Evolutionary conservation across 371 early-diverging fungal genomes (phyloP).

Genomic region (Circinella minor): DNA sequence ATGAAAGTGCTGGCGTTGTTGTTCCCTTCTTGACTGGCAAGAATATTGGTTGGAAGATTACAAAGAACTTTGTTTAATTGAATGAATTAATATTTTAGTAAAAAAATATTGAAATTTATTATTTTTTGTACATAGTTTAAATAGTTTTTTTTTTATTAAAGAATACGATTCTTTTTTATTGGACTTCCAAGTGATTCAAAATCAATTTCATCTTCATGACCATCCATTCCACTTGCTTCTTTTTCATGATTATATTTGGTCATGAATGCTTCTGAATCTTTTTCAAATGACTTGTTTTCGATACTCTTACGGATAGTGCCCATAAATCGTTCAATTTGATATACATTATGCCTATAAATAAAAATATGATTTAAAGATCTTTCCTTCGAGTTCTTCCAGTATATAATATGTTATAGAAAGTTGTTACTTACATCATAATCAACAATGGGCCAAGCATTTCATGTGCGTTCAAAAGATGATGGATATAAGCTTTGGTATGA

Average conservation of each 20-base stretch:
- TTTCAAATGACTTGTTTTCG: slow-evolving; percentile 54
- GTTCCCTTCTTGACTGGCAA: slow-evolving; percentile 90
- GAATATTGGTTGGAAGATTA: slow-evolving; percentile 74
- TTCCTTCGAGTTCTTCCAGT: not conserved
- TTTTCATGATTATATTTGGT: slow-evolving; percentile 40
- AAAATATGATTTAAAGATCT: not conserved
- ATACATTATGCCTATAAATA: slow-evolving; percentile 67
- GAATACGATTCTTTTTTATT: slow-evolving; percentile 45
- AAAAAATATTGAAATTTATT: slow-evolving; percentile 9
- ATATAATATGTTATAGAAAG: not conserved
- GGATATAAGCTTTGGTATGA: slow-evolving; percentile 77
- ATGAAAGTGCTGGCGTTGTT: slow-evolving; percentile 66
- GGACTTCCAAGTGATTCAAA: slow-evolving; percentile 44
- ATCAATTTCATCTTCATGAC: slow-evolving; percentile 47
- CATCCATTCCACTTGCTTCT: slow-evolving; percentile 34
- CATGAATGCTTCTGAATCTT: slow-evolving; percentile 51
- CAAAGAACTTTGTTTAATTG: slow-evolving; percentile 39
- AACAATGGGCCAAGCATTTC: slow-evolving; percentile 84
- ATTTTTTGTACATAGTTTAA: slow-evolving; percentile 17
- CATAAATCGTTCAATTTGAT: slow-evolving; percentile 70
- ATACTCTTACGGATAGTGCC: slow-evolving; percentile 62
- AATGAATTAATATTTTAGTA: not conserved
- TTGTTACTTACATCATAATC: slow-evolving; percentile 60
- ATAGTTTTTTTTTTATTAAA: slow-evolving; percentile 29
- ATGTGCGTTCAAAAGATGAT: slow-evolving; percentile 75